Conservation (phyloP, 2,329 filamentous ascomycete genomes). For the Scortechinia acanthostroma region DNA sequence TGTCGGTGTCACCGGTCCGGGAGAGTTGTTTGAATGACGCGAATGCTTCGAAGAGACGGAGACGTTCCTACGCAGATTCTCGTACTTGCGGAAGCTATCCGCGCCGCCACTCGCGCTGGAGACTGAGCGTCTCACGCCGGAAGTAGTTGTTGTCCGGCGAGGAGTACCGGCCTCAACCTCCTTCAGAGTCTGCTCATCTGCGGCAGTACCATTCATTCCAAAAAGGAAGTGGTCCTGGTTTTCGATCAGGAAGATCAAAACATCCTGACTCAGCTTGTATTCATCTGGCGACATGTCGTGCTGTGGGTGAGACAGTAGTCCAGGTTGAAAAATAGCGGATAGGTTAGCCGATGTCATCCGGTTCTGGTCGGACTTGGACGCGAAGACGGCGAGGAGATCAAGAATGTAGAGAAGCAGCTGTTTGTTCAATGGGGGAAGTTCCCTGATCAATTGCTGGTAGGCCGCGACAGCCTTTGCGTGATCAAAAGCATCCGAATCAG, state of each 20-base stretch:
- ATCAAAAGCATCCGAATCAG: conserved; percentile 69
- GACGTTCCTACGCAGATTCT: conserved; percentile 75
- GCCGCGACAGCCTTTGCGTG: conserved; percentile 67
- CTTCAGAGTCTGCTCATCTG: conserved; percentile 71
- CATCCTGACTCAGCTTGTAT: conserved; percentile 90
- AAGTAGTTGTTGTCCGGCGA: background rate
- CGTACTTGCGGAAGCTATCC: conserved; percentile 77
- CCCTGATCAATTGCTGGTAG: conserved; percentile 87
- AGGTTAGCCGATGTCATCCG: conserved; percentile 94
- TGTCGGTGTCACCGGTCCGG: conserved; percentile 61
- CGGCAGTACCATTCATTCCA: conserved; percentile 96
- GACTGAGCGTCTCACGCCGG: conserved; percentile 59
- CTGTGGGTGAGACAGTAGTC: conserved; percentile 84
- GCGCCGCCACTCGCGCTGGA: conserved; percentile 85
- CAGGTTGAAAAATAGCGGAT: conserved; percentile 94
- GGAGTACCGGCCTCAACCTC: conserved; percentile 28
- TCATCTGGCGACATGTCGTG: conserved; percentile 95
- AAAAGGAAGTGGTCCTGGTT: conserved; percentile 98
- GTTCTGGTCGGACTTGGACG: conserved; percentile 91
- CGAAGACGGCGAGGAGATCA: conserved; percentile 90
- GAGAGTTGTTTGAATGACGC: conserved; percentile 63
- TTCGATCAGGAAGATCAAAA: conserved; percentile 94
- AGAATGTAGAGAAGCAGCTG: conserved; percentile 93
- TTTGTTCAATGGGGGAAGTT: conserved; percentile 84
- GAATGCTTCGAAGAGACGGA: conserved; percentile 89